Percentiles rank a stretch among this genome's conserved stretches.
phyloP scores from a whole-genome alignment of 1,139 yeast genomes.

The Suhomyces taliae region DNA sequence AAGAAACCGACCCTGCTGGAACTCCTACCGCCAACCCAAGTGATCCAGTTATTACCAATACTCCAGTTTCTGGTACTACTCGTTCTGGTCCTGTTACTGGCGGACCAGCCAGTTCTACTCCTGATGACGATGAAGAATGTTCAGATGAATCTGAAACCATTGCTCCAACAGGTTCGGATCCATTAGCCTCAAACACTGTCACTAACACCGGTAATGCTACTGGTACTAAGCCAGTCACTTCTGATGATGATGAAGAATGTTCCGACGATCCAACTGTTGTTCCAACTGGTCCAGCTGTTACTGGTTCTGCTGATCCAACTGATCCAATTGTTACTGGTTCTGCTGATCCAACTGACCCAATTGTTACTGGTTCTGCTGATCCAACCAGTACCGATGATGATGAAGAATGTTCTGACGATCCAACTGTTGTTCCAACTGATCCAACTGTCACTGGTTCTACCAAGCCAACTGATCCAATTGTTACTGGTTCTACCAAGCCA shows the following conservation, averaged over 20 bases:
- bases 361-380: not conserved
- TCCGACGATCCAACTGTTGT: not conserved
- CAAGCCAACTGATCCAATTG: not conserved
- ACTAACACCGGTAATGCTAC: not conserved
- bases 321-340: too few species aligned
- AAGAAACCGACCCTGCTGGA: slow-evolving; percentile 8
- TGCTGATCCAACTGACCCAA: not conserved
- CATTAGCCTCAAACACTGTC: slow-evolving; percentile 4
- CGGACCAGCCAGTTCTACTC: not conserved
- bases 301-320: too few species aligned
- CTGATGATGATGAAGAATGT: slow-evolving; percentile 8
- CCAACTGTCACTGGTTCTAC: not conserved
- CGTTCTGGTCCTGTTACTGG: slow-evolving; percentile 2
- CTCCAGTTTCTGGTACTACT: slow-evolving; percentile 1
- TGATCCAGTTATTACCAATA: not conserved
- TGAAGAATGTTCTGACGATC: slow-evolving; percentile 6
- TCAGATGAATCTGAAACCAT: slow-evolving; percentile 1
- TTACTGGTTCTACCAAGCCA: not conserved
- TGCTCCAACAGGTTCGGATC: slow-evolving; percentile 1
- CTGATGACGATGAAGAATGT: slow-evolving; percentile 14
- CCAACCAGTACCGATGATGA: slow-evolving; percentile 1
- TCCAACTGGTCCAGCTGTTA: too few species aligned
- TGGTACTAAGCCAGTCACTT: too few species aligned
- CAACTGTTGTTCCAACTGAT: too few species aligned
- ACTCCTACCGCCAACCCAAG: not conserved